Evolutionary conservation across 2,329 filamentous ascomycete species (phyloP).

Genomic region (Hypomyces perniciosus): DNA sequence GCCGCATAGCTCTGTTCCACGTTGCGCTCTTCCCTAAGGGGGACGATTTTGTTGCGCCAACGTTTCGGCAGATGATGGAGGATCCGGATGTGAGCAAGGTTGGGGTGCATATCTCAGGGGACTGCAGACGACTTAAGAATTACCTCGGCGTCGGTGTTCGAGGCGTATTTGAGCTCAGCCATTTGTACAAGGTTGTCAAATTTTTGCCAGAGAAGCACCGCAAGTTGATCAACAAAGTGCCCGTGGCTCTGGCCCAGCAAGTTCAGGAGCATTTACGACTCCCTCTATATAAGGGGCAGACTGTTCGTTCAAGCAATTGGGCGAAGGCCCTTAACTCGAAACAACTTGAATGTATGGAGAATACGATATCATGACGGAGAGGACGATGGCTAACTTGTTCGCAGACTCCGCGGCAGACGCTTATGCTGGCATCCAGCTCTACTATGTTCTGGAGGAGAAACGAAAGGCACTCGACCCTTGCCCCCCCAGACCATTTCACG

Average conservation of each 20-base stretch:
- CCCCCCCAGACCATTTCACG: conserved; percentile 64
- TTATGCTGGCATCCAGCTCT: conserved; percentile 73
- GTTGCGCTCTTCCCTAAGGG: conserved; percentile 56
- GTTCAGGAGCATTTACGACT: conserved; percentile 65
- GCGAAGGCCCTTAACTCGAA: conserved; percentile 50
- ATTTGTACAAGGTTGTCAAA: conserved; percentile 73
- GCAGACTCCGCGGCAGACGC: conserved; percentile 75
- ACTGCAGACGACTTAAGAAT: conserved; percentile 62
- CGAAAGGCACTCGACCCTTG: conserved; percentile 59
- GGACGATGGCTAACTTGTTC: not conserved
- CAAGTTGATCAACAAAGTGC: conserved; percentile 56
- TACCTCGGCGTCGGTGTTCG: conserved; percentile 57
- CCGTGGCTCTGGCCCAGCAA: conserved; percentile 62
- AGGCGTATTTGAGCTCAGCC: conserved; percentile 74
- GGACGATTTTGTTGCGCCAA: conserved; percentile 60
- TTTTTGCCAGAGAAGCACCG: conserved; percentile 48
- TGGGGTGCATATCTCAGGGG: conserved; percentile 70
- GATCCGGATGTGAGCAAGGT: conserved; percentile 63
- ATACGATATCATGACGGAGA: not conserved
- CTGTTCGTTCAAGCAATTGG: conserved; percentile 74
- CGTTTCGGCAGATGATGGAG: conserved; percentile 67
- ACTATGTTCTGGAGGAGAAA: conserved; percentile 62
- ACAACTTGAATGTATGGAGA: conserved; percentile 62
- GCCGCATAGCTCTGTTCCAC: conserved; percentile 76
- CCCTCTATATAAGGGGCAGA: conserved; percentile 66